Evolutionary conservation across 2,329 filamentous ascomycete species (phyloP), one percentile per base, ranked within the genome.

Genomic region (Cordyceps javanica): DNA sequence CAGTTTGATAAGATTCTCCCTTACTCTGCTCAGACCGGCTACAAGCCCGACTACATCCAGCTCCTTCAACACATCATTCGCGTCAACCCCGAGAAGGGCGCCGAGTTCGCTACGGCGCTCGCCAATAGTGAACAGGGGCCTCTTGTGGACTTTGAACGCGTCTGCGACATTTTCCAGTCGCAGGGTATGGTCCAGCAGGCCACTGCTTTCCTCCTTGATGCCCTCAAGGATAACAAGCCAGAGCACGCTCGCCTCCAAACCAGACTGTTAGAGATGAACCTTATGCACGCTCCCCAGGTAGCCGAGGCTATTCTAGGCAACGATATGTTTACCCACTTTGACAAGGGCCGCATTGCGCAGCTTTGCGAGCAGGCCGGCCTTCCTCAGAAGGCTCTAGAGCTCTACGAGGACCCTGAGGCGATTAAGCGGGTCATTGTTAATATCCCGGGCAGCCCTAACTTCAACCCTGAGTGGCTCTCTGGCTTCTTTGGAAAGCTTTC

Each of bases 161-260:
- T 97, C 25, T 91, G 97, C 50, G 94, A 99, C 72, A 91, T 99
- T 60, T 99, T 99, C 86, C 89, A 97, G 74, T 92, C 92, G 10
- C 94, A 99, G 73, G 92, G 91, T 67, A 94, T 97, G 91, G 84
- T 97, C 51, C 95, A 97, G 71, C 91, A 96, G 73, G 93, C 93
- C 8, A 99, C 95, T 3, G 92, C 93, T n/a, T 99, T 99, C 82
- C 77, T 99, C 53, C 83, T 99, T 26, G 94, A 99, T 74, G 93
- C 92, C 2, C 82, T 99, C 34, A 94, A 96, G 73, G 91, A 94
- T 65, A 97, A 99, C 77, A 88, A 87, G 66, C 91, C 91, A 0
- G 94, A 99, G 72, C 92, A 99, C 69, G 93, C 87, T 39, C 87
- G 93, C 64, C 81, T 99, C 39, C 94, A 99, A 75, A 99, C 95